These are phyloP conservation scores for Fusarium illudens DNA, from an alignment of 2,329 filamentous ascomycete genomes.

Conservation along the genomic window DNA sequence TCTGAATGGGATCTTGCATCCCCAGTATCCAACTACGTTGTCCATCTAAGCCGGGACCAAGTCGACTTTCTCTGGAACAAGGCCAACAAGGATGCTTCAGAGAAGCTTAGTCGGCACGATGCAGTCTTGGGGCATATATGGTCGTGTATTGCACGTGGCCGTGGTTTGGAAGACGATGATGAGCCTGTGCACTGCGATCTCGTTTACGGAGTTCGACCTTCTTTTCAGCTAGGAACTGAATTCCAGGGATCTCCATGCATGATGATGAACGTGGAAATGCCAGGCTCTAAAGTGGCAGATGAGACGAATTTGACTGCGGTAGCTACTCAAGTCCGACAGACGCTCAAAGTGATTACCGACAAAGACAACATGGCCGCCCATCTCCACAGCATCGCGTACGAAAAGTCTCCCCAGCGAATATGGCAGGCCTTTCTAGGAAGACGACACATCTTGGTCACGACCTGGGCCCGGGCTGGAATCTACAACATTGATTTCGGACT, in stretches of 20 bases:
- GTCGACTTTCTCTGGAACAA: constrained; percentile 14
- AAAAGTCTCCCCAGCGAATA: constrained; percentile 39
- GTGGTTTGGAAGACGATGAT: constrained; percentile 3
- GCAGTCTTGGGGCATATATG: constrained; percentile 39
- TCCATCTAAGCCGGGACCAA: constrained; percentile 33
- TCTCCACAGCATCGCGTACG: constrained; percentile 33
- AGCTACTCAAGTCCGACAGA: constrained; percentile 20
- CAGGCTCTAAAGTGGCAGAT: constrained; percentile 2
- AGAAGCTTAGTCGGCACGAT: constrained; percentile 36
- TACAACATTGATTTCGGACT: constrained; percentile 42
- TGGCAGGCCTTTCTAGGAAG: constrained; percentile 42
- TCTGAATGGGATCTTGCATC: constrained; percentile 32
- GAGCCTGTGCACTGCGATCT: constrained; percentile 35
- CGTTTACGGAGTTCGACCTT: constrained; percentile 27
- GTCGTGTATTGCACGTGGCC: constrained; percentile 40
- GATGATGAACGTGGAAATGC: constrained; percentile 36
- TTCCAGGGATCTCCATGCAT: constrained; percentile 39
- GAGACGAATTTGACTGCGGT: background rate
- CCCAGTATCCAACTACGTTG: constrained; percentile 34
- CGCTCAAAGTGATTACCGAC: constrained; percentile 12
- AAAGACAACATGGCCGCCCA: constrained; percentile 17
- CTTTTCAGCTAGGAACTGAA: constrained; percentile 6
- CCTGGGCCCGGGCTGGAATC: constrained; percentile 37
- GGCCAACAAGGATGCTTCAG: background rate
- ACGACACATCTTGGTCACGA: constrained; percentile 39